These are phyloP conservation scores for Peniophora sp. DNA, from an alignment of 1,284 basidiomycete species.

Conservation along the genomic window DNA sequence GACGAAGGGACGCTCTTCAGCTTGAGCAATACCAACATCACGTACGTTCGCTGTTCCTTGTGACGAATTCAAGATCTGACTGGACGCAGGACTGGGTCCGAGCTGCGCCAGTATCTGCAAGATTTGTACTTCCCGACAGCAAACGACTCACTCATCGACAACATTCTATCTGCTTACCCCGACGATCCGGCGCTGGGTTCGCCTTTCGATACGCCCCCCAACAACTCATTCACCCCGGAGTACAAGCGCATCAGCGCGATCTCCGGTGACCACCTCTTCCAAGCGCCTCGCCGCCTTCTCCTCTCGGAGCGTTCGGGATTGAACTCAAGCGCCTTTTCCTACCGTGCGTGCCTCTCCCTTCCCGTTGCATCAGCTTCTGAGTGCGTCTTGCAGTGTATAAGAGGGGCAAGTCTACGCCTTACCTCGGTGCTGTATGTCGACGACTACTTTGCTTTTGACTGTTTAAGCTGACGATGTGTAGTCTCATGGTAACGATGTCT, in stretches of 20 bases:
- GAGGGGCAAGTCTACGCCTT: slow-evolving; percentile 31
- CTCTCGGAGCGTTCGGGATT: slow-evolving; percentile 9
- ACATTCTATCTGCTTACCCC: slow-evolving; percentile 18
- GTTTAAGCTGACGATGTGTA: slow-evolving; percentile 2
- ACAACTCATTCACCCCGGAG: slow-evolving; percentile 23
- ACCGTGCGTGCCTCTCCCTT: slow-evolving; percentile 21
- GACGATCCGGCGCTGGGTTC: slow-evolving; percentile 20
- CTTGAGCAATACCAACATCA: slow-evolving; percentile 33
- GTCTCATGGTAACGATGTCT: slow-evolving; percentile 32
- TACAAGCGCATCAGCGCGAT: slow-evolving; percentile 27
- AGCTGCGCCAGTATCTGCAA: slow-evolving; percentile 8
- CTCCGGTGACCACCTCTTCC: slow-evolving; percentile 26
- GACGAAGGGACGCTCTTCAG: slow-evolving; percentile 48
- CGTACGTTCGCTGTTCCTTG: slow-evolving; percentile 18
- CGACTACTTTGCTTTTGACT: not conserved
- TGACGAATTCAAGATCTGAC: not conserved
- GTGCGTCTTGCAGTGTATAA: slow-evolving; percentile 28
- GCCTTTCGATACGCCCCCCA: slow-evolving; percentile 24
- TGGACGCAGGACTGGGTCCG: slow-evolving; percentile 6
- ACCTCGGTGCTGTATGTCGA: slow-evolving; percentile 34
- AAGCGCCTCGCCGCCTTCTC: slow-evolving; percentile 25
- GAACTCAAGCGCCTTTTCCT: not conserved
- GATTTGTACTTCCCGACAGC: slow-evolving; percentile 17
- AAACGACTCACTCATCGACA: slow-evolving; percentile 9
- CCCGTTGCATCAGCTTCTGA: not conserved